These are phyloP conservation scores for Carallia pectinifolia DNA, from an alignment of 345 rosid genomes.

Conservation along the genomic window DNA sequence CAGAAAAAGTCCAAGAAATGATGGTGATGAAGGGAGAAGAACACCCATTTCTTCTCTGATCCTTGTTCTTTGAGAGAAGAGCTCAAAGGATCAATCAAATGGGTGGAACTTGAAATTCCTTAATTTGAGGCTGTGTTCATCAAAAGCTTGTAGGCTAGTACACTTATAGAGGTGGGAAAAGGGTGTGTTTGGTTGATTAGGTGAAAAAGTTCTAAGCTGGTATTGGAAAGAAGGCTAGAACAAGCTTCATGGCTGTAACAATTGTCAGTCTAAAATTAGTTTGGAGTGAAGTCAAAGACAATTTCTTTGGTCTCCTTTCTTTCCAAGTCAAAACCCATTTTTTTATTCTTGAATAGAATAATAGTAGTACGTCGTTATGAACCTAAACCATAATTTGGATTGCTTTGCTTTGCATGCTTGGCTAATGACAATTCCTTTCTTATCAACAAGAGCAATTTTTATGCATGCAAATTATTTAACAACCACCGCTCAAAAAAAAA, in stretches of 20 bases:
- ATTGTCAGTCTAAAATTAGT: slow-evolving; percentile 50
- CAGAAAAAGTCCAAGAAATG: slow-evolving; percentile 14
- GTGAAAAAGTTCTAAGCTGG: neutral
- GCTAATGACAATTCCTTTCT: too few species aligned
- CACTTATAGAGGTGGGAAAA: slow-evolving; percentile 27
- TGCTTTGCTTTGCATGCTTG: too few species aligned
- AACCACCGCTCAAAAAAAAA: too few species aligned
- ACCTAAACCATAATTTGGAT: too few species aligned
- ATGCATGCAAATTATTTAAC: too few species aligned
- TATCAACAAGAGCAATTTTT: too few species aligned
- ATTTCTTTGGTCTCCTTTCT: slow-evolving; percentile 36
- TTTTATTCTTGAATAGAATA: neutral
- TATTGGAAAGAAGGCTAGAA: neutral
- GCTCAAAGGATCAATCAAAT: neutral
- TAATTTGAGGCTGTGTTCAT: neutral
- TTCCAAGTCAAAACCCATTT: slow-evolving; percentile 29
- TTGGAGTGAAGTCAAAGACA: slow-evolving; percentile 79
- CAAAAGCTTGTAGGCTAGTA: slow-evolving; percentile 14
- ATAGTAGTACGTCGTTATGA: neutral
- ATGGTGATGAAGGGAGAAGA: slow-evolving; percentile 27
- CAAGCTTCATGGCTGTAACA: neutral
- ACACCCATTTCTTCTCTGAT: slow-evolving; percentile 19
- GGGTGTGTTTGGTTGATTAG: slow-evolving; percentile 25
- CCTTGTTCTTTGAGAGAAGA: neutral
- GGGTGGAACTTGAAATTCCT: neutral